Evolutionary conservation across 164 flowering plant genomes (phyloP), one percentile per base, ranked within the genome.

Genomic region (Paratinospora sagittata): DNA sequence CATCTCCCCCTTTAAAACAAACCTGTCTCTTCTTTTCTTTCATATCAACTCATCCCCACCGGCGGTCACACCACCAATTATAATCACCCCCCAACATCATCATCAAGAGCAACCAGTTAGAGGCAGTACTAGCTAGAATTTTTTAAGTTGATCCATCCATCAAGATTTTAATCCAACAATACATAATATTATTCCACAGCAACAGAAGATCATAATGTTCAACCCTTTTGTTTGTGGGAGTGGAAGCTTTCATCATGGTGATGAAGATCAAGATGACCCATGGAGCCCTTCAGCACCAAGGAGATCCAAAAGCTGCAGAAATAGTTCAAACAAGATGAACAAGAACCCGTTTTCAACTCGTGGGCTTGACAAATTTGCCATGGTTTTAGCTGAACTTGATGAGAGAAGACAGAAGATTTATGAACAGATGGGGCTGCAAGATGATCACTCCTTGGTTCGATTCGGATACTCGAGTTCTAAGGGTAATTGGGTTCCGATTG

Each of bases 381-480:
- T 66, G 13, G 84, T 88, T 8, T 55, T 88, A 24, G 80, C 86
- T 1, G 89, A 88, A 24, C 85, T 86, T 21, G 86, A 87, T n/a
- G 80, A 82, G 72, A 85, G 79, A 72, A 79, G 81, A 70, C 77
- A 72, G 63, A 72, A 81, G 78, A 86, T 86, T 47, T 81, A 78
- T 60, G 75, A 81, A 0, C 77, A 78, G 36, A 75, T 37, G 13
- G 80, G 75, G 19, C 64, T 84, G 0, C 72, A 76, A 8, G 84
- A 84, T 14, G 68, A 73, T 8, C 43, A 39, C 5, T 63, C 85
- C 2, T 30, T 85, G 2, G 85, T 88, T 11, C 84, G 87, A 0
- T 88, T 88, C 49, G 86, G 71, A 14, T 82, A 75, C 68, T 75
- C 86, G 0, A 78, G 70, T 36, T 75, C 86, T 2, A 68, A 81